Percentiles rank a stretch among this genome's conserved stretches.
Evolutionary conservation across 805 yeast species (phyloP).

Genomic region (Wickerhamomyces mucosus): DNA sequence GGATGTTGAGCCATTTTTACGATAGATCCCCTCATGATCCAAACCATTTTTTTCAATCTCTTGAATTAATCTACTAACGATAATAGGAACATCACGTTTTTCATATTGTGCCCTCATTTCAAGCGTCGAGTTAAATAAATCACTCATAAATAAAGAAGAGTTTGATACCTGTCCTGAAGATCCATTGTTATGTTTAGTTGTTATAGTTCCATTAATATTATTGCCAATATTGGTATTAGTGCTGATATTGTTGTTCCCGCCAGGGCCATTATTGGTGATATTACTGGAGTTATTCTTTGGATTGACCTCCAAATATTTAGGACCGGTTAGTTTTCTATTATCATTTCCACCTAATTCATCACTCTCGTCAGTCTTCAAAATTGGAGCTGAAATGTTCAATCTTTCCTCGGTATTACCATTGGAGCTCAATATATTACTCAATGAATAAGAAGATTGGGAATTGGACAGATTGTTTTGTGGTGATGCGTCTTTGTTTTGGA

Average conservation of each 20-base stretch:
- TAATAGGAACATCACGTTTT: conserved; percentile 52
- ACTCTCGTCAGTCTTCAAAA: conserved; percentile 23
- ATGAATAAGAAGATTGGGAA: background rate
- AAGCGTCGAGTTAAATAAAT: conserved; percentile 36
- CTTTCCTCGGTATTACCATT: conserved; percentile 5
- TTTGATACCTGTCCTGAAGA: background rate
- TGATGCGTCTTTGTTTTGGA: conserved; percentile 10
- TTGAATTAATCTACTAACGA: conserved; percentile 59
- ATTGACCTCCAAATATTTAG: conserved; percentile 9
- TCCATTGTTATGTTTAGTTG: background rate
- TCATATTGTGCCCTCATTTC: conserved; percentile 58
- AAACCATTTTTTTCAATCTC: conserved; percentile 77
- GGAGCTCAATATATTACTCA: background rate
- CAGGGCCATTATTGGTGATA: conserved; percentile 1
- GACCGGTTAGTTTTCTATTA: conserved; percentile 24
- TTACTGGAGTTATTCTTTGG: conserved; percentile 4
- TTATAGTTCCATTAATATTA: background rate
- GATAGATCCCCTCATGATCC: conserved; percentile 76
- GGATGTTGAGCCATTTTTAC: conserved; percentile 55
- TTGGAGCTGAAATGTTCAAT: conserved; percentile 27
- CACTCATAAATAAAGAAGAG: conserved; percentile 11
- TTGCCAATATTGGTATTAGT: background rate
- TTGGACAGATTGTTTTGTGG: background rate
- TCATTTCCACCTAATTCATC: conserved; percentile 26
- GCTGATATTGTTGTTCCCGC: too few relatives aligned